Conservation (phyloP, 2,329 filamentous ascomycete species). For the Aspergillus brunneoviolaceus region DNA sequence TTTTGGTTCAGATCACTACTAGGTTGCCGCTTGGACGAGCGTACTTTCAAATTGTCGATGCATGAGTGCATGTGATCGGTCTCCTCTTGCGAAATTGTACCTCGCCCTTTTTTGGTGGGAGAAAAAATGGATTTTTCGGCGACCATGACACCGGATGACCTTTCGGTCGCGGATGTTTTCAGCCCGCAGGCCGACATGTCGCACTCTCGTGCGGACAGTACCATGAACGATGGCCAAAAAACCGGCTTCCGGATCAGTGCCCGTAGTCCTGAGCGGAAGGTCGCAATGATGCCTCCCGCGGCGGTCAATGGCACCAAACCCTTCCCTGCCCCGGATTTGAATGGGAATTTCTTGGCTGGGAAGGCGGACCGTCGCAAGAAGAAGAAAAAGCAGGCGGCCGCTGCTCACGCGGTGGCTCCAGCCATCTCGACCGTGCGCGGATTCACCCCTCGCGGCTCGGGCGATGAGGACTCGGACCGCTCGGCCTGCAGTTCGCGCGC, state of each 20-base stretch:
- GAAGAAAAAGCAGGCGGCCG: conserved; percentile 43
- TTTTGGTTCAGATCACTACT: conserved; percentile 3
- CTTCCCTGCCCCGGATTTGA: conserved; percentile 32
- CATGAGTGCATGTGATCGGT: conserved; percentile 15
- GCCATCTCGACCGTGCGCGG: conserved; percentile 45
- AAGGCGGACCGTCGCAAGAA: conserved; percentile 34
- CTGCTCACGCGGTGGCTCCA: conserved; percentile 22
- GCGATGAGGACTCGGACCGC: conserved; percentile 48
- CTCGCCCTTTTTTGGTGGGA: not conserved
- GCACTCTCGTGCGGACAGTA: conserved; percentile 24
- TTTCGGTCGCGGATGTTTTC: conserved; percentile 43
- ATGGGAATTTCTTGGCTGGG: conserved; percentile 25
- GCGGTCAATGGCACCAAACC: conserved; percentile 23
- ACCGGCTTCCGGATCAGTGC: conserved; percentile 31
- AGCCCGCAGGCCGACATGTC: conserved; percentile 37
- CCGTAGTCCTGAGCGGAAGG: conserved; percentile 25
- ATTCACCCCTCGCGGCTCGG: conserved; percentile 45
- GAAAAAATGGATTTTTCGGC: conserved; percentile 24
- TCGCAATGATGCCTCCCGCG: conserved; percentile 13
- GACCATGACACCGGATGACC: conserved; percentile 30
- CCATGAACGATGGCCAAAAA: conserved; percentile 22
- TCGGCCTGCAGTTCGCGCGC: conserved; percentile 40
- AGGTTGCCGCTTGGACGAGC: conserved; percentile 2
- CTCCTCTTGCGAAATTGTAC: conserved; percentile 8
- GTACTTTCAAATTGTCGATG: conserved; percentile 7